phyloP scores from a whole-genome alignment of 805 yeast genomes.

The Cyberlindnera japonica region DNA sequence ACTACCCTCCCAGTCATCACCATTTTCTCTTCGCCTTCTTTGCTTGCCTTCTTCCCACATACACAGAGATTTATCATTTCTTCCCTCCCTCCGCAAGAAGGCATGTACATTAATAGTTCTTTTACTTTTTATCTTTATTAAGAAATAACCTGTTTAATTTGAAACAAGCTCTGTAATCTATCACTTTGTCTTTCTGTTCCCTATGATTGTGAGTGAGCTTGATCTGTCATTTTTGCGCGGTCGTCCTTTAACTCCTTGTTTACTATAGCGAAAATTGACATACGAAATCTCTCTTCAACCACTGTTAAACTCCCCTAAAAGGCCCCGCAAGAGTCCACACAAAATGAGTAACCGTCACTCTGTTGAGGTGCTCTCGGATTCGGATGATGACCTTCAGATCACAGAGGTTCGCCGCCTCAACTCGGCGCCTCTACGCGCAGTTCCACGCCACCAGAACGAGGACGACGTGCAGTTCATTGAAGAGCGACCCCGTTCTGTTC shows the following conservation, averaged over 20 bases:
- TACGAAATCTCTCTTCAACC: too few relatives aligned
- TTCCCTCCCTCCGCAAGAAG: neutral
- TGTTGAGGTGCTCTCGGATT: neutral
- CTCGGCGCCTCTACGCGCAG: neutral
- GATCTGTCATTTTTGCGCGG: neutral
- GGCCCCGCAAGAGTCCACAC: too few relatives aligned
- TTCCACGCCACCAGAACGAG: too few relatives aligned
- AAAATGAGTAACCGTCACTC: too few relatives aligned
- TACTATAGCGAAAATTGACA: too few relatives aligned
- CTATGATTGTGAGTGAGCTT: too few relatives aligned
- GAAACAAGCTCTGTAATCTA: neutral
- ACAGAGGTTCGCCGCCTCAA: neutral
- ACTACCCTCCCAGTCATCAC: neutral
- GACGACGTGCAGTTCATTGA: too few relatives aligned
- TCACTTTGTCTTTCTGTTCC: neutral
- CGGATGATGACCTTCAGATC: neutral
- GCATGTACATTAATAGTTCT: conserved; percentile 3
- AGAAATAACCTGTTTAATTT: conserved; percentile 1
- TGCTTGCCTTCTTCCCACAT: too few relatives aligned
- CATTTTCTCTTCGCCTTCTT: neutral
- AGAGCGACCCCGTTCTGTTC: too few relatives aligned
- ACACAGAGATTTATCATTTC: too few relatives aligned
- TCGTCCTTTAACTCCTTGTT: neutral
- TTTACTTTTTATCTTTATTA: neutral
- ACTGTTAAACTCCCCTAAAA: too few relatives aligned